Conservation (phyloP, 305 asterid species). For the Galium porrigens region DNA sequence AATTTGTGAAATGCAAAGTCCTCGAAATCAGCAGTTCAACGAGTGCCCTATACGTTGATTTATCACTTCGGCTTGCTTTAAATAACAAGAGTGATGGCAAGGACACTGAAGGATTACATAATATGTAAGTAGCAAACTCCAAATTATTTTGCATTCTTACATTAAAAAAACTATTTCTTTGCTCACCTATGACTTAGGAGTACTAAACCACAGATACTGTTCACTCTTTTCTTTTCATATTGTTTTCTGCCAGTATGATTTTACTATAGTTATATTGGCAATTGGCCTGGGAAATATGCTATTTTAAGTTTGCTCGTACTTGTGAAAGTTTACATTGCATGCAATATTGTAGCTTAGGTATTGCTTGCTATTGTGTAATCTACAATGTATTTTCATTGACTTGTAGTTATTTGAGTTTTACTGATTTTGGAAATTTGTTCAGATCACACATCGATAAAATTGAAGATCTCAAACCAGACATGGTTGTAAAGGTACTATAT, state of each 20-base stretch:
- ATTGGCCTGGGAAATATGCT: not conserved
- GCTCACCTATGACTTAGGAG: not conserved
- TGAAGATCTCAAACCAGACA: conserved; percentile 61
- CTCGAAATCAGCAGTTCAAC: conserved; percentile 38
- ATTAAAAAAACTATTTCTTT: not conserved
- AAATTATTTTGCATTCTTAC: conserved; percentile 9
- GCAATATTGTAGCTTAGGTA: not conserved
- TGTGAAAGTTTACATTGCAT: not conserved
- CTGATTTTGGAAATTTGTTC: conserved; percentile 27
- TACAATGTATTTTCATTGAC: not conserved
- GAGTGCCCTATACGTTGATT: conserved; percentile 51
- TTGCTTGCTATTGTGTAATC: not conserved
- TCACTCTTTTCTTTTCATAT: not conserved
- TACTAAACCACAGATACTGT: not conserved
- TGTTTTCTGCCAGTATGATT: not conserved
- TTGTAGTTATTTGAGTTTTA: not conserved
- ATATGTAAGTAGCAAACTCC: conserved; percentile 34
- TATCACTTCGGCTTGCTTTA: conserved; percentile 46
- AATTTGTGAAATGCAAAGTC: conserved; percentile 73
- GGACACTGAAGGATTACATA: conserved; percentile 19
- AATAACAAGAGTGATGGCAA: conserved; percentile 19
- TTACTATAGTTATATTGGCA: not conserved
- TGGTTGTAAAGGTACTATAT: conserved; percentile 57
- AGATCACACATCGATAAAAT: conserved; percentile 32
- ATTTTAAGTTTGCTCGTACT: not conserved